phyloP scores from a whole-genome alignment of 2,329 filamentous ascomycete genomes.

The Tetracladium maxilliforme region DNA sequence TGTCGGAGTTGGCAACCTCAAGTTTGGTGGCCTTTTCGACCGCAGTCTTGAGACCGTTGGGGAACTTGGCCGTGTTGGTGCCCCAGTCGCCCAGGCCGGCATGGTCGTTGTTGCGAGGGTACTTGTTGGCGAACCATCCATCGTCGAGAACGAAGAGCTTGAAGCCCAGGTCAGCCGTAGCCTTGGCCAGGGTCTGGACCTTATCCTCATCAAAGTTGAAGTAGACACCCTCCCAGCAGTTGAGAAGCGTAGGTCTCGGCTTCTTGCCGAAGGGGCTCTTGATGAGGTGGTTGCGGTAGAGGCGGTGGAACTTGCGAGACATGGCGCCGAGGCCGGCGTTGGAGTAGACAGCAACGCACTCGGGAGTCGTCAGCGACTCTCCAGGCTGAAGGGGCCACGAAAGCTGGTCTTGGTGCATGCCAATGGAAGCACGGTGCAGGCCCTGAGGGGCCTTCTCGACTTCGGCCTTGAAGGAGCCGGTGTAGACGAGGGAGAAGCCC shows the following conservation, averaged over 20 bases:
- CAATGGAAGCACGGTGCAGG: constrained; percentile 41
- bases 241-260: constrained; percentile 39
- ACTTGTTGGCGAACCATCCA: constrained; percentile 51
- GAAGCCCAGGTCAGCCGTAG: constrained; percentile 42
- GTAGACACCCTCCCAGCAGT: constrained; percentile 50
- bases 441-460: constrained; percentile 49
- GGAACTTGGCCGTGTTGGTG: no score
- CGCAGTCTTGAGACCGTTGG: no score
- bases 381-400: constrained; percentile 41
- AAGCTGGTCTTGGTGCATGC: constrained; percentile 44
- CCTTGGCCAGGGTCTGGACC: constrained; percentile 36
- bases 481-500: constrained; percentile 51
- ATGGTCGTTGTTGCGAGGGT: constrained; percentile 34
- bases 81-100: constrained; percentile 44
- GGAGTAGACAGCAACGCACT: constrained; percentile 48
- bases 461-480: constrained; percentile 45
- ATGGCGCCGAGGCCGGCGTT: constrained; percentile 42
- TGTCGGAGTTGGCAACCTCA: constrained; percentile 29
- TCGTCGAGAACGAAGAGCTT: constrained; percentile 52
- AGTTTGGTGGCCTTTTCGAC: no score
- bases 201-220: constrained; percentile 42
- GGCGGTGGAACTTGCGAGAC: constrained; percentile 43
- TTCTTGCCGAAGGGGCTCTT: constrained; percentile 35
- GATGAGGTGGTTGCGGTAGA: constrained; percentile 47
- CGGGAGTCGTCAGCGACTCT: constrained; percentile 42